Conservation (phyloP, 1,284 basidiomycete species). For the Cutaneotrichosporon daszewskae region DNA sequence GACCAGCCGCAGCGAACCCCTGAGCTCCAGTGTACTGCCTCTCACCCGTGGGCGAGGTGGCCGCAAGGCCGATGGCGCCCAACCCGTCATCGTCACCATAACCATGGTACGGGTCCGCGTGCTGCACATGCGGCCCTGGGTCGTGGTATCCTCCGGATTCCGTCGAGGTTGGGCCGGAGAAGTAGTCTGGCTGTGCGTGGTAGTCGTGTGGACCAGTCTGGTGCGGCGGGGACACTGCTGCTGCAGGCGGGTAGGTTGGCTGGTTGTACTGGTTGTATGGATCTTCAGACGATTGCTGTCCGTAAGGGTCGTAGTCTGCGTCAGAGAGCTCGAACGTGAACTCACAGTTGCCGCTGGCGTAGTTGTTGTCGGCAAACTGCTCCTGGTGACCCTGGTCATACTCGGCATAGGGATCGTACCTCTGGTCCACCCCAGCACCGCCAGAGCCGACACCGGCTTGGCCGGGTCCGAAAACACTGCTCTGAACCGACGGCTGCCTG, state of each 20-base stretch:
- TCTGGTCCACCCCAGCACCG: slow-evolving; percentile 29
- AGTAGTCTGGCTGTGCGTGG: background rate
- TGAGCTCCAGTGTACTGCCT: slow-evolving; percentile 3
- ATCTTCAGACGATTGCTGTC: slow-evolving; percentile 9
- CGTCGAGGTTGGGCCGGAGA: background rate
- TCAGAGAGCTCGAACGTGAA: slow-evolving; percentile 10
- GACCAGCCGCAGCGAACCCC: slow-evolving; percentile 3
- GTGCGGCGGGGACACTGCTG: background rate
- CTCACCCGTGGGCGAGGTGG: slow-evolving; percentile 20
- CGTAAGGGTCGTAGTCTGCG: slow-evolving; percentile 11
- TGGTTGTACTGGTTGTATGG: slow-evolving; percentile 10
- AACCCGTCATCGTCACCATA: slow-evolving; percentile 28
- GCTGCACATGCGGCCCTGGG: slow-evolving; percentile 10
- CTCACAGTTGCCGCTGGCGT: background rate
- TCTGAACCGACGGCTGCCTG: slow-evolving; percentile 8
- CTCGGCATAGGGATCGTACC: slow-evolving; percentile 13
- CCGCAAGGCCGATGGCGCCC: slow-evolving; percentile 34
- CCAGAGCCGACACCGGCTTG: slow-evolving; percentile 27
- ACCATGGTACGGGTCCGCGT: background rate
- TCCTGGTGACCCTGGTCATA: slow-evolving; percentile 8
- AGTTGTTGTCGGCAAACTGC: slow-evolving; percentile 8
- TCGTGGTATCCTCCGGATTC: slow-evolving; percentile 2
- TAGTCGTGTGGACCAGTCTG: no score
- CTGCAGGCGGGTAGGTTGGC: slow-evolving; percentile 6
- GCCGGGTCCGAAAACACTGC: slow-evolving; percentile 20